A percentile compares a stretch with the other conserved stretches of the same genome.
These are phyloP conservation scores for Cladobotryum protrusum DNA, from an alignment of 2,329 filamentous ascomycete species.

Conservation along the genomic window DNA sequence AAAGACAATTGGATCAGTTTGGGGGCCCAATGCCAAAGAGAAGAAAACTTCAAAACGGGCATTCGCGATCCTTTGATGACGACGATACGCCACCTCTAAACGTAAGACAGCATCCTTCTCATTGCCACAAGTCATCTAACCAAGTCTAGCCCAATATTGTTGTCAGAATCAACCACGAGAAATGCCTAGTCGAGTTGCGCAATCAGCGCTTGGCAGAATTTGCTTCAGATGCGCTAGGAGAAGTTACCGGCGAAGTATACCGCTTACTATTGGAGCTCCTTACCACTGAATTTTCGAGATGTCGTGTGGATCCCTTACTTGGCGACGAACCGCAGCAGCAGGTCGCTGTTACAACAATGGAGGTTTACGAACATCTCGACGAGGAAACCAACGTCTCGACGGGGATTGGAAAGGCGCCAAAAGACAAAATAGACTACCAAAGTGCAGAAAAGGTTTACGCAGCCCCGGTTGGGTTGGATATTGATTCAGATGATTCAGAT, in stretches of 20 bases:
- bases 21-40: conserved; percentile 41
- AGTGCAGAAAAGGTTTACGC: conserved; percentile 45
- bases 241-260: conserved; percentile 73
- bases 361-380: conserved; percentile 50
- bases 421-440: conserved; percentile 39
- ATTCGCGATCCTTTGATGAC: conserved; percentile 21
- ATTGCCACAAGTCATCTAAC: conserved; percentile 16
- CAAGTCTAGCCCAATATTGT: conserved; percentile 59
- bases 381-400: conserved; percentile 46
- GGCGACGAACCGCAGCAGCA: conserved; percentile 28
- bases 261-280: conserved; percentile 63
- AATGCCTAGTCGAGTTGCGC: conserved; percentile 74
- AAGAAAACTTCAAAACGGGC: conserved; percentile 48
- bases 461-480: conserved; percentile 26
- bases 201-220: conserved; percentile 71
- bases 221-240: conserved; percentile 63
- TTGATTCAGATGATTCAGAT: conserved; percentile 31
- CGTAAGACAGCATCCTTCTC: conserved; percentile 27
- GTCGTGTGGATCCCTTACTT: conserved; percentile 50
- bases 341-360: conserved; percentile 43
- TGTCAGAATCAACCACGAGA: conserved; percentile 77
- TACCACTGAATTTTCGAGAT: conserved; percentile 62
- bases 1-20: conserved; percentile 43
- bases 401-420: conserved; percentile 52
- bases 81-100: conserved; percentile 45